A percentile compares a stretch with the other conserved stretches of the same genome.
These are phyloP conservation scores for Hyaloscypha variabilis DNA, from an alignment of 495 filamentous ascomycete genomes.

Conservation along the genomic window DNA sequence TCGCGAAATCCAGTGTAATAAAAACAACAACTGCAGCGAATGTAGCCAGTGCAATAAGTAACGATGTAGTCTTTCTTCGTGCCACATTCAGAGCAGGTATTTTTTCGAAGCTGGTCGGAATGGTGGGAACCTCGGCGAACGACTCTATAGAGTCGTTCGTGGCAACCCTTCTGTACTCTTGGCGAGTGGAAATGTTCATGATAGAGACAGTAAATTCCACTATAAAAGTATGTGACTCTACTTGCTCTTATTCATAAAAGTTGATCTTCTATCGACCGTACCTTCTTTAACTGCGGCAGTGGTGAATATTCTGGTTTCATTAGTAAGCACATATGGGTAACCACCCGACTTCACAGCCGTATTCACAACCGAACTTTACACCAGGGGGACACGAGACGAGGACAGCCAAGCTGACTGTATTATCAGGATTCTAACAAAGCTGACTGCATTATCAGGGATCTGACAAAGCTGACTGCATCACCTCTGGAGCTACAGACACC, in stretches of 20 bases:
- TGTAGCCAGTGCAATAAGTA: conserved; percentile 4
- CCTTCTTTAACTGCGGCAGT: conserved; percentile 8
- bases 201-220: neutral
- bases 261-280: neutral
- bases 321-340: conserved; percentile 1
- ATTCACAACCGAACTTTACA: too few species aligned
- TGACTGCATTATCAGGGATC: too few species aligned
- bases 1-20: conserved; percentile 6
- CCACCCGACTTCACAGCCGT: neutral
- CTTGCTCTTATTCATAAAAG: conserved; percentile 4
- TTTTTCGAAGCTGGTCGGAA: conserved; percentile 2
- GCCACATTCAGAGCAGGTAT: neutral
- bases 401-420: too few species aligned
- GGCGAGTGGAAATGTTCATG: conserved; percentile 5
- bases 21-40: conserved; percentile 12
- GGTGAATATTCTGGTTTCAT: neutral
- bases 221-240: conserved; percentile 10
- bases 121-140: conserved; percentile 8
- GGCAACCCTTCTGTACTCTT: conserved; percentile 10
- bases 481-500: conserved; percentile 1
- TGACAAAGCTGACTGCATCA: conserved; percentile 5
- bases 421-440: too few species aligned
- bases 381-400: neutral
- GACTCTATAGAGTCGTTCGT: conserved; percentile 11
- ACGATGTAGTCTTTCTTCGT: conserved; percentile 11